These are phyloP conservation scores for Dactylonectria estremocensis DNA, from an alignment of 2,329 filamentous ascomycete species.

Conservation along the genomic window DNA sequence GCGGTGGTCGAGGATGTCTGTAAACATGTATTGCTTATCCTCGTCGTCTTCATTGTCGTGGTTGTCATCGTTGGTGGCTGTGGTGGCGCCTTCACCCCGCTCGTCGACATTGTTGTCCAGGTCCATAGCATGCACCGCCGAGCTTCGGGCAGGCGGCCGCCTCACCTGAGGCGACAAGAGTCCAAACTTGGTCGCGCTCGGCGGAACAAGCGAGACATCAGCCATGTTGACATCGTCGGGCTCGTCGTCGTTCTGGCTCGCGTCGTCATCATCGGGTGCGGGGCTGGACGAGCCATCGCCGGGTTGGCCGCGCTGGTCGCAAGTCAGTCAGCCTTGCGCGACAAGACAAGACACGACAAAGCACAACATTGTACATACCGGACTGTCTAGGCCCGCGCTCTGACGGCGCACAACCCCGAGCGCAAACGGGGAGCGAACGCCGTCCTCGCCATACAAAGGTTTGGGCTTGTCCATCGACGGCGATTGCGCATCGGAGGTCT, in stretches of 20 bases:
- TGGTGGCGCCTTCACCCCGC: conserved; percentile 15
- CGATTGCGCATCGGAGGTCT: conserved; percentile 31
- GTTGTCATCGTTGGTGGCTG: not conserved
- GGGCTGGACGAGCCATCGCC: conserved; percentile 4
- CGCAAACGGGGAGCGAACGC: conserved; percentile 30
- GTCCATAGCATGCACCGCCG: conserved; percentile 4
- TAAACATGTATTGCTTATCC: conserved; percentile 39
- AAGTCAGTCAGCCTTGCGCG: conserved; percentile 20
- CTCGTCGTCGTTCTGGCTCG: conserved; percentile 2
- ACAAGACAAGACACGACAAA: not conserved
- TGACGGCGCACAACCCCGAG: conserved; percentile 28
- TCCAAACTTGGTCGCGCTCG: not conserved
- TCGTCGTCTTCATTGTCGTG: conserved; percentile 25
- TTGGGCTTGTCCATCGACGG: conserved; percentile 26
- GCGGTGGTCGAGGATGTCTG: conserved; percentile 47
- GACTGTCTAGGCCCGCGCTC: conserved; percentile 32
- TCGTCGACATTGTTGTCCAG: not conserved
- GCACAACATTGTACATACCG: conserved; percentile 33
- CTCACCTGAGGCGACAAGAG: conserved; percentile 14
- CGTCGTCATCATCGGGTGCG: conserved; percentile 10
- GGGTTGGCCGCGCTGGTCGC: conserved; percentile 7
- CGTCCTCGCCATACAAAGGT: conserved; percentile 24
- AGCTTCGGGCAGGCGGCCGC: not conserved
- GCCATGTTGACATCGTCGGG: conserved; percentile 11
- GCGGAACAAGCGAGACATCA: not conserved